phyloP scores from a whole-genome alignment of 2,329 filamentous ascomycete species.

The Aureobasidium namibiae region DNA sequence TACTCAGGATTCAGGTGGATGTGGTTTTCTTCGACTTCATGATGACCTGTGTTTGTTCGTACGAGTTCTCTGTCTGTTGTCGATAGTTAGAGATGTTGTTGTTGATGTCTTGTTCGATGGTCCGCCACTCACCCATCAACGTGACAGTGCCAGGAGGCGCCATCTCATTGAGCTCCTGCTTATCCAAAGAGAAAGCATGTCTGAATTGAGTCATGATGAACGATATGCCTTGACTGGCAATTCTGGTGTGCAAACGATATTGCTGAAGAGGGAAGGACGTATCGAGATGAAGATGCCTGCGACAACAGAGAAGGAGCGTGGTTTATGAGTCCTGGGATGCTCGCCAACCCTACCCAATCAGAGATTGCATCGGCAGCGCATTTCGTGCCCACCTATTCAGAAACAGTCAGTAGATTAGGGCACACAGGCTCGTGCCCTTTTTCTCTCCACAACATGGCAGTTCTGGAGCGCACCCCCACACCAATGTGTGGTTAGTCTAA shows the following conservation, averaged over 20 bases:
- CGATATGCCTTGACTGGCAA: not conserved
- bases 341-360: not conserved
- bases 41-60: constrained; percentile 21
- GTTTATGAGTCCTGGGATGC: constrained; percentile 3
- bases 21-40: constrained; percentile 27
- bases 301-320: not conserved
- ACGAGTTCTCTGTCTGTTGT: constrained; percentile 22
- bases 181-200: constrained; percentile 31
- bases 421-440: not conserved
- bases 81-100: not conserved
- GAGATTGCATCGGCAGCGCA: not conserved
- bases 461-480: not conserved
- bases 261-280: not conserved
- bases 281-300: not conserved
- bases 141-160: constrained; percentile 33
- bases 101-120: not conserved
- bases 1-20: constrained; percentile 27
- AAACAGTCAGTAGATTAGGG: not conserved
- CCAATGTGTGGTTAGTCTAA: not conserved
- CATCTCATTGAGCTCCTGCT: constrained; percentile 30
- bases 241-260: not conserved
- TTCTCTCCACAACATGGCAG: not conserved
- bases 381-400: not conserved
- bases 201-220: constrained; percentile 27
- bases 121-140: constrained; percentile 28